Evolutionary conservation across 225 moss, liverwort and hornwort genomes (phyloP).

Genomic region (Climacium dendroides): DNA sequence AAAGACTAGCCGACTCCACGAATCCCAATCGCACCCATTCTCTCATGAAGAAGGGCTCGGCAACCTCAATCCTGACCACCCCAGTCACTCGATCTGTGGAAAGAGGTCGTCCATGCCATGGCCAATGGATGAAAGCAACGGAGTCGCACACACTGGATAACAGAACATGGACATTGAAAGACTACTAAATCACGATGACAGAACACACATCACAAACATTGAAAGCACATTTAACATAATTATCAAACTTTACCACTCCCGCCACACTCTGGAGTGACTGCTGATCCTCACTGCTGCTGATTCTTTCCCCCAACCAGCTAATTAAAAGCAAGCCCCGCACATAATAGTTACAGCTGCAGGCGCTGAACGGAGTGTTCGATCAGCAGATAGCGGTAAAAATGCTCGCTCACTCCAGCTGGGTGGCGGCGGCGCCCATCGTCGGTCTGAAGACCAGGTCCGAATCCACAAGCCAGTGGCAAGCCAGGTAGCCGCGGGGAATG

Average conservation of each 20-base stretch:
- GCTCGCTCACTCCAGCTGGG: too few relatives aligned
- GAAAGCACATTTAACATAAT: background rate
- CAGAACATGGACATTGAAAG: background rate
- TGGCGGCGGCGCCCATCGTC: too few relatives aligned
- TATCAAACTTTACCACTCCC: background rate
- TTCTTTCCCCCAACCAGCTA: background rate
- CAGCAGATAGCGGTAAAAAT: too few relatives aligned
- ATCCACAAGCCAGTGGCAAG: too few relatives aligned
- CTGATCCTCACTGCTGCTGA: background rate
- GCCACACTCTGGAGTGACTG: background rate
- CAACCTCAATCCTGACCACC: background rate
- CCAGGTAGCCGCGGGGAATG: too few relatives aligned
- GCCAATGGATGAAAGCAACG: fast-evolving
- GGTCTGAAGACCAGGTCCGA: too few relatives aligned
- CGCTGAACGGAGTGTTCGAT: background rate
- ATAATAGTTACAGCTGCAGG: too few relatives aligned
- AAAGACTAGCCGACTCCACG: background rate
- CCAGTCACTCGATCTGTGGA: background rate
- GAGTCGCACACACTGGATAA: background rate
- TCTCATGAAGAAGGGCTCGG: background rate
- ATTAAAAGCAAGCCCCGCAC: background rate
- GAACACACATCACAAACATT: background rate
- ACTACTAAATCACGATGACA: background rate
- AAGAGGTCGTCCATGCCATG: background rate
- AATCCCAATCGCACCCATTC: background rate